Evolutionary conservation across 2,329 filamentous ascomycete genomes (phyloP), one percentile per base, ranked within the genome.

Genomic region (Lachnellula subtilissima): DNA sequence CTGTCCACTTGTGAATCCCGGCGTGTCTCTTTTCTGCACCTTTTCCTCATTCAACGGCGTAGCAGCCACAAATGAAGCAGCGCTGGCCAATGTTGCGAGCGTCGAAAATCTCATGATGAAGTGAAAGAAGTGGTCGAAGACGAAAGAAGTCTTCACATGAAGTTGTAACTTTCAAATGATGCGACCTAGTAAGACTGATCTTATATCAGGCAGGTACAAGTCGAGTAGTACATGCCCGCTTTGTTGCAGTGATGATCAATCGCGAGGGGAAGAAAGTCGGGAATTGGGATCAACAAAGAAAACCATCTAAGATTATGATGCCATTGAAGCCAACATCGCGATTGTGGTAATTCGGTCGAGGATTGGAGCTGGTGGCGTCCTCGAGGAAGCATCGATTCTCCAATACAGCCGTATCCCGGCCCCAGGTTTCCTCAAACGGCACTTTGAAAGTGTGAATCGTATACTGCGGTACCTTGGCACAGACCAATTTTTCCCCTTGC

Each of bases 1-100:
- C 58, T 85, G 74, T 5, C 82, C 82, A 45, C 81, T 66, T 9
- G 68, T 65, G 62, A 82, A 83, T 35, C 72, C 67, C 5, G 42
- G 42, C 7, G 42, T 45, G 19, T 53, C 46, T 17, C 48, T 17
- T n/a, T 47, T 50, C 25, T 54, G 36, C 19, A 50, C 15, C 32
- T 32, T 39, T 17, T 17, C 19, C 7, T 28, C 52, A 42, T 12
- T 40, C 19, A 45, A 23, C 11, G 42, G 17, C 11, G 42, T 45
- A n/a, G 42, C 42, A 11, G 19, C 42, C n/a, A 45, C 42, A n/a
- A 45, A 19, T 23, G 42, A 45, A 14, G 42, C 22, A 14, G 42
- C 42, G 42, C 42, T 15, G 12, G 42, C 19, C n/a, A 6, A 45
- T 23, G 11, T 14, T 4, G 42, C 42, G 12, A 45, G 19, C 12